Conservation (phyloP, 176 grass and related monocot species). For the Alopecurus myosuroides region DNA sequence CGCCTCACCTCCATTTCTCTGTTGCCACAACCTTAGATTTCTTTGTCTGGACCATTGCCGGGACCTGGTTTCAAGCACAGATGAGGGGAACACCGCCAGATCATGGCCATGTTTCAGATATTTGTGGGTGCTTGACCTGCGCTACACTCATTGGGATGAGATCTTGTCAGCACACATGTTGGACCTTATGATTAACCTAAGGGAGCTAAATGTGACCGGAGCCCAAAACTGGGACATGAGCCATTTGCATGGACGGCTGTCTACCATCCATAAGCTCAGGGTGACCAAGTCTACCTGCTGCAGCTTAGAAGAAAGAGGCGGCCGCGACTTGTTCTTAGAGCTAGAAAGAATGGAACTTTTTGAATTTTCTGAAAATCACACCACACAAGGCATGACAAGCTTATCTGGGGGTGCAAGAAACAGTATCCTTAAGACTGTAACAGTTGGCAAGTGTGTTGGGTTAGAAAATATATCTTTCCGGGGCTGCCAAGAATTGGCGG, state of each 20-base stretch:
- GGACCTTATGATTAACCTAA: background rate
- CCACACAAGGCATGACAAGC: background rate
- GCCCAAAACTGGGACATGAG: background rate
- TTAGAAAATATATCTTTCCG: background rate
- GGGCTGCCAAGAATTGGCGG: background rate
- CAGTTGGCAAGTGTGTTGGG: background rate
- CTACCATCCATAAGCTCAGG: background rate
- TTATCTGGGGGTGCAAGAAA: background rate
- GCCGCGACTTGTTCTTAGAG: too few relatives aligned
- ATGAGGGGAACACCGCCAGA: background rate
- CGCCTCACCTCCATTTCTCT: background rate
- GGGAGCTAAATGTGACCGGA: background rate
- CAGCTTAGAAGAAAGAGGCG: background rate
- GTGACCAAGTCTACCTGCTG: background rate
- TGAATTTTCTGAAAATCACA: background rate
- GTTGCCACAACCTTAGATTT: constrained; percentile 16
- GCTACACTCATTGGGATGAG: background rate
- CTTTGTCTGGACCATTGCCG: background rate
- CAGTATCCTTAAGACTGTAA: background rate
- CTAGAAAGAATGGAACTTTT: too few relatives aligned
- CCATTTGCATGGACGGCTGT: background rate
- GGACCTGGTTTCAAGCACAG: background rate
- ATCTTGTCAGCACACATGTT: background rate
- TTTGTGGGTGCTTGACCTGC: background rate
- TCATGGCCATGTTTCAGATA: background rate